phyloP scores from a whole-genome alignment of 2,329 filamentous ascomycete genomes.

The Cladosporium sp. region DNA sequence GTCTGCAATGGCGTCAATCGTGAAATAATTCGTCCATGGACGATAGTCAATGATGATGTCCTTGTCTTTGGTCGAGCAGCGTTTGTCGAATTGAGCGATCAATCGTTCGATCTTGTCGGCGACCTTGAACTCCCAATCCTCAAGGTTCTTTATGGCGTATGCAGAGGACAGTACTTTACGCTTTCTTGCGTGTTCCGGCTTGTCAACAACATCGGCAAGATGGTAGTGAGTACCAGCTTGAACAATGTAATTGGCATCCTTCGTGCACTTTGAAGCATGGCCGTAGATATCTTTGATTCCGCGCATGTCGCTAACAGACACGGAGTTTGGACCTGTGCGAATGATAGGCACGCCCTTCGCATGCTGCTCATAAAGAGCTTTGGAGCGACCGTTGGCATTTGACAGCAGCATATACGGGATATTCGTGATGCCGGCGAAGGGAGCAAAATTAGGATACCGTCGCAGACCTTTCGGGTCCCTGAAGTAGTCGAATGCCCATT shows the following conservation, averaged over 20 bases:
- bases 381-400: slow-evolving; percentile 40
- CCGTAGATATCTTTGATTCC: slow-evolving; percentile 41
- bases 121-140: slow-evolving; percentile 40
- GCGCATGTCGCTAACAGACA: slow-evolving; percentile 40
- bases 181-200: slow-evolving; percentile 36
- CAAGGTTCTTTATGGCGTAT: slow-evolving; percentile 39
- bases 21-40: slow-evolving; percentile 36
- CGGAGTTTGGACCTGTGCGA: slow-evolving; percentile 43
- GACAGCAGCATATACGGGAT: slow-evolving; percentile 43
- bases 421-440: slow-evolving; percentile 43
- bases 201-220: slow-evolving; percentile 38
- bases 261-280: slow-evolving; percentile 33
- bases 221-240: slow-evolving; percentile 31
- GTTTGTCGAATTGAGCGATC: slow-evolving; percentile 33
- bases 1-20: slow-evolving; percentile 37
- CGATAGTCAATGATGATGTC: slow-evolving; percentile 35
- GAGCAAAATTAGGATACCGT: slow-evolving; percentile 43
- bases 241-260: slow-evolving; percentile 33
- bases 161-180: slow-evolving; percentile 36
- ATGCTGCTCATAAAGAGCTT: slow-evolving; percentile 40
- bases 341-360: slow-evolving; percentile 40
- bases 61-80: slow-evolving; percentile 24
- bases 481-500: slow-evolving; percentile 35
- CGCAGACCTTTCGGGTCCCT: slow-evolving; percentile 46
- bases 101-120: slow-evolving; percentile 33